Percentiles rank a stretch among this genome's conserved stretches.
Evolutionary conservation across 2,329 filamentous ascomycete genomes (phyloP).

Genomic region (Microsporum audouinii): DNA sequence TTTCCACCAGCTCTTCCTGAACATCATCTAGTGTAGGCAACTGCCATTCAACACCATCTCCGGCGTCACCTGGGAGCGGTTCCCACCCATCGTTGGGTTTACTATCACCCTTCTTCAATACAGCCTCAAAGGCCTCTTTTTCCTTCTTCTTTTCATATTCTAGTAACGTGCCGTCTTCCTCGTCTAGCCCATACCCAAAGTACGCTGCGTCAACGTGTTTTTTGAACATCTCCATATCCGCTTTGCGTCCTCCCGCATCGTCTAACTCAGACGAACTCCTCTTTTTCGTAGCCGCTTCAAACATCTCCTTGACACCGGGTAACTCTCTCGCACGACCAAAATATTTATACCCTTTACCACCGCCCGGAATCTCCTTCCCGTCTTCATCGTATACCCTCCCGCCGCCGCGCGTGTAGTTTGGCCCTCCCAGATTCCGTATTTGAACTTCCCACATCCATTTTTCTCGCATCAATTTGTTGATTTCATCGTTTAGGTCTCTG

Average conservation of each 20-base stretch:
- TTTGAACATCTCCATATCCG: constrained; percentile 33
- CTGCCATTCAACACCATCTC: constrained; percentile 71
- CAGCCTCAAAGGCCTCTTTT: constrained; percentile 60
- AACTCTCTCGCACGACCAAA: constrained; percentile 84
- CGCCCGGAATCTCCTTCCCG: constrained; percentile 55
- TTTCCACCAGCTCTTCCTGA: constrained; percentile 83
- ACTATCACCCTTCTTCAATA: constrained; percentile 49
- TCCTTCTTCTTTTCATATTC: constrained; percentile 76
- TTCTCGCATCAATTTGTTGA: constrained; percentile 98
- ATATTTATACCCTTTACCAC: constrained; percentile 85
- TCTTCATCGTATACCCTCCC: constrained; percentile 62
- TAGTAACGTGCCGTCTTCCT: constrained; percentile 74
- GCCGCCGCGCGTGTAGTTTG: constrained; percentile 80
- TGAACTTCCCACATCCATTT: constrained; percentile 99
- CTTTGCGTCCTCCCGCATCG: constrained; percentile 45
- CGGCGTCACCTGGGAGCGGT: constrained; percentile 71
- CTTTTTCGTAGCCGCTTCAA: constrained; percentile 60
- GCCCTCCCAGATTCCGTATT: constrained; percentile 88
- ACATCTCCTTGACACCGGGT: constrained; percentile 91
- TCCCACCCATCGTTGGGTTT: constrained; percentile 60
- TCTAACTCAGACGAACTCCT: constrained; percentile 57
- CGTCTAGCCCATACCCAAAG: constrained; percentile 86
- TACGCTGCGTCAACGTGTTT: constrained; percentile 83
- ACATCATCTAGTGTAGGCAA: constrained; percentile 82
- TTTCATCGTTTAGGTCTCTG: constrained; percentile 95